phyloP scores from a whole-genome alignment of 371 early-diverging fungal species.

The Lichtheimia corymbifera region DNA sequence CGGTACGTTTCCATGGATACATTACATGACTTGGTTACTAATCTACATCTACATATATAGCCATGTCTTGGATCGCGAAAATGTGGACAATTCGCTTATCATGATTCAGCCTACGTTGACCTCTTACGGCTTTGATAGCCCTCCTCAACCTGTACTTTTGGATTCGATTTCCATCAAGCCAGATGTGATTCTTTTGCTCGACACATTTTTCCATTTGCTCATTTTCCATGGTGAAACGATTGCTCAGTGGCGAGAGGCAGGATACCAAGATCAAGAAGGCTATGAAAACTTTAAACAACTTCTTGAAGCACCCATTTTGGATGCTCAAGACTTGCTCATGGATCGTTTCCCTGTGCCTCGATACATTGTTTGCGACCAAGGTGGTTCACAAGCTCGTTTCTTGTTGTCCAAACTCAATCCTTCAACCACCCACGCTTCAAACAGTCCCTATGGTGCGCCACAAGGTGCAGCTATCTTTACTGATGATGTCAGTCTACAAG shows the following conservation, averaged over 20 bases:
- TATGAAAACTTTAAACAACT: constrained; percentile 88
- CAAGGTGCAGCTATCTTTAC: constrained; percentile 91
- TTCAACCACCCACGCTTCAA: constrained; percentile 88
- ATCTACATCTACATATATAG: constrained; percentile 29
- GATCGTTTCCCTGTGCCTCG: constrained; percentile 99
- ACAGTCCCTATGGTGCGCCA: constrained; percentile 64
- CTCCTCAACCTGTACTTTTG: constrained; percentile 94
- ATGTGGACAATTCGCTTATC: constrained; percentile 94
- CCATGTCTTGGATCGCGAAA: constrained; percentile 93
- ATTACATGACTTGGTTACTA: no score
- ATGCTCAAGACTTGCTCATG: constrained; percentile 89
- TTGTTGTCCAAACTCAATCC: constrained; percentile 98
- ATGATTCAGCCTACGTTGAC: constrained; percentile 99
- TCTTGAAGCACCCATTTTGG: constrained; percentile 86
- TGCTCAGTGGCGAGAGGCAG: constrained; percentile 72
- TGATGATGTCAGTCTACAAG: constrained; percentile 97
- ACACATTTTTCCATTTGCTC: constrained; percentile 80
- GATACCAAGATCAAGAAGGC: constrained; percentile 52
- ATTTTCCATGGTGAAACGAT: constrained; percentile 54
- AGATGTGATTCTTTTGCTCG: constrained; percentile 95
- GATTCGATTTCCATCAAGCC: constrained; percentile 97
- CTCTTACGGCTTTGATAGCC: constrained; percentile 88
- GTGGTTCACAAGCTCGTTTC: constrained; percentile 99
- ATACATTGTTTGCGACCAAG: constrained; percentile 97
- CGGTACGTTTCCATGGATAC: constrained; percentile 28